Base-by-base conservation (phyloP, 2,329 filamentous ascomycete species). In the Fusarium torreyae region DNA sequence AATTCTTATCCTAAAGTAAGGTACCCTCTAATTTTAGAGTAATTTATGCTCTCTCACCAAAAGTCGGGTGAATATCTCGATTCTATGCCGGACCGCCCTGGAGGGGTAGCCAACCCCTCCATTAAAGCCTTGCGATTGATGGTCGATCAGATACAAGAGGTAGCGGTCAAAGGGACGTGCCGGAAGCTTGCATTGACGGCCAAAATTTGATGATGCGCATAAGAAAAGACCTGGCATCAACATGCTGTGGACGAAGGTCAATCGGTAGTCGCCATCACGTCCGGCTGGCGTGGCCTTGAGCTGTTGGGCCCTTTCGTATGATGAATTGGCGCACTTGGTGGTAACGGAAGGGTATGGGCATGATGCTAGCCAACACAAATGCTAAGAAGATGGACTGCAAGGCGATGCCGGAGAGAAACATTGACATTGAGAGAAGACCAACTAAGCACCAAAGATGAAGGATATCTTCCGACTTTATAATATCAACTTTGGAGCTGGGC, bases 401-500 rank as follows among this genome's bases (percentile, higher is more conserved):
- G 39, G 36, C 8, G 11, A 38, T 45, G n/a, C 6, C 22, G 4
- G 26, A 17, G 14, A 31, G 9, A 50, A 46, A 28, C 13, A 36
- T 14, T 17, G n/a, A 31, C 13, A 36, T 14, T 17, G n/a, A 31
- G 9, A 13, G 3, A n/a, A 39, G 26, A 63, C 28, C 28, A 42
- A 24, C 14, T n/a, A 63, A 18, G 22, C 6, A 13, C 28, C 9
- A 15, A 17, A 39, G 9, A 18, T 13, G 38, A 59, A 56, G 50
- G 40, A 26, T 26, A 24, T 55, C 24, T 42, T 38, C 26, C 8
- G 36, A 26, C 52, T 63, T 69, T 63, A 69, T 70, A 59, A 26
- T 7, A 50, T 48, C 17, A 6, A 28, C 8, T 17, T 38, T 20
- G 24, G 49, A 39, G 22, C 17, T 26, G 28, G 34, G 66, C 44